Conservation (phyloP, 2,329 filamentous ascomycete species). For the Nothopassalora personata region DNA sequence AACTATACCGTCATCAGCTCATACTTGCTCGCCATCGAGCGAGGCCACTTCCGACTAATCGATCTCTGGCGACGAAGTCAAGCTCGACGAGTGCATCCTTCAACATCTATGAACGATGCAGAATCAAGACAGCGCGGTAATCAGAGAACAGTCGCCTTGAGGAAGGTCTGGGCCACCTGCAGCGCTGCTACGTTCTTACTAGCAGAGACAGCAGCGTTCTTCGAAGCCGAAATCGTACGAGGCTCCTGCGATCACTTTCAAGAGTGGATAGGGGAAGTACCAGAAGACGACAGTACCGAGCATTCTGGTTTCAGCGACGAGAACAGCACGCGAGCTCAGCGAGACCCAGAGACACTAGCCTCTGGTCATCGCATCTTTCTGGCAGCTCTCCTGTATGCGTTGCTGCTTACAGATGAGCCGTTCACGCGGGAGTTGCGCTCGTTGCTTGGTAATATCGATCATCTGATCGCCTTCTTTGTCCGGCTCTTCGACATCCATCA, state of each 20-base stretch:
- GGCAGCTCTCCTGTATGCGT: conserved; percentile 57
- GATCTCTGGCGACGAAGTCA: conserved; percentile 81
- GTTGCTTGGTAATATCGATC: conserved; percentile 70
- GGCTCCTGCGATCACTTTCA: conserved; percentile 77
- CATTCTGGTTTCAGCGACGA: conserved; percentile 5
- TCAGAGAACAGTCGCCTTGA: conserved; percentile 60
- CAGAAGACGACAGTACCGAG: not conserved
- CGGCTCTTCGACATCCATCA: conserved; percentile 72
- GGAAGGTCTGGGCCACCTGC: conserved; percentile 83
- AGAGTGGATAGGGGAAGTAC: conserved; percentile 50
- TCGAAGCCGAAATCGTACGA: conserved; percentile 83
- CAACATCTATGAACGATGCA: conserved; percentile 46
- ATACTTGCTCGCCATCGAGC: conserved; percentile 78
- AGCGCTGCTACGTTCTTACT: conserved; percentile 85
- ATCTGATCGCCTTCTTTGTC: conserved; percentile 69
- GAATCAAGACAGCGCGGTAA: conserved; percentile 61
- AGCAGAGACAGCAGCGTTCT: conserved; percentile 78
- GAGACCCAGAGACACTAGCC: conserved; percentile 81
- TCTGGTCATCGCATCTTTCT: conserved; percentile 76
- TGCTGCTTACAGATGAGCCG: conserved; percentile 59
- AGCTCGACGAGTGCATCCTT: conserved; percentile 67
- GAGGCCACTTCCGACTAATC: conserved; percentile 77
- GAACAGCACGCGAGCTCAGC: conserved; percentile 34
- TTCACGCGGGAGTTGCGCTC: conserved; percentile 63
- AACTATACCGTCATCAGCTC: conserved; percentile 80